Evolutionary conservation across 768 basidiomycete species (phyloP).

Genomic region (Lactarius psammicola): DNA sequence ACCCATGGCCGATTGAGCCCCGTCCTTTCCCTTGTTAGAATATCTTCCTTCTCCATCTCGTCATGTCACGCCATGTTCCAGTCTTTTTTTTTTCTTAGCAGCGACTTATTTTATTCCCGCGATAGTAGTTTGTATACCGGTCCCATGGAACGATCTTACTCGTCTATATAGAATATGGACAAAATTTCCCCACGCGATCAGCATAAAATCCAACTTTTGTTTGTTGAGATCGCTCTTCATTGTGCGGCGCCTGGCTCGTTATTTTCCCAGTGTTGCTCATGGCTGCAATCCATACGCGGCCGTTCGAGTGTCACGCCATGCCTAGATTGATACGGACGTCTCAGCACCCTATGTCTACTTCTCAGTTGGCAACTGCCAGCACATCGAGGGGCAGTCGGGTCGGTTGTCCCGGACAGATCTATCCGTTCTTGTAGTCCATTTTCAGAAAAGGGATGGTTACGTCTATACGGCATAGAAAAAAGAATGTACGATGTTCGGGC

Average conservation of each 20-base stretch:
- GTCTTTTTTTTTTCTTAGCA: conserved; percentile 9
- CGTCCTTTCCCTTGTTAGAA: conserved; percentile 3
- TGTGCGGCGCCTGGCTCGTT: conserved; percentile 82
- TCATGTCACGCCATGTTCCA: conserved; percentile 17
- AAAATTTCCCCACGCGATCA: conserved; percentile 5
- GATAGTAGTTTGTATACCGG: conserved; percentile 21
- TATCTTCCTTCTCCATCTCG: background rate
- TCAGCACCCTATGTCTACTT: conserved; percentile 70
- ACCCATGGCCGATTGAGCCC: conserved; percentile 14
- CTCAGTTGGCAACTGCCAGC: conserved; percentile 27
- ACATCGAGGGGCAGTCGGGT: conserved; percentile 61
- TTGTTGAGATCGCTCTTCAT: conserved; percentile 31
- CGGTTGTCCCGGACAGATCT: conserved; percentile 58
- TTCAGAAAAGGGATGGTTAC: background rate
- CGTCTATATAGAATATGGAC: conserved; percentile 13
- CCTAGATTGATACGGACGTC: conserved; percentile 69
- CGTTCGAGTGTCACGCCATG: conserved; percentile 91
- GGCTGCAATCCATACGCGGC: conserved; percentile 59
- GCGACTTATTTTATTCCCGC: conserved; percentile 20
- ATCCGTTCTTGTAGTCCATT: background rate
- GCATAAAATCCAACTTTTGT: background rate
- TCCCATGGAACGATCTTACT: background rate
- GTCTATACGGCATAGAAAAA: background rate
- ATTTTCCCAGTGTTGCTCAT: conserved; percentile 91
- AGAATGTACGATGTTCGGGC: background rate